Conservation (phyloP, 1,139 yeast species). For the Yamadazyma diddensiae region DNA sequence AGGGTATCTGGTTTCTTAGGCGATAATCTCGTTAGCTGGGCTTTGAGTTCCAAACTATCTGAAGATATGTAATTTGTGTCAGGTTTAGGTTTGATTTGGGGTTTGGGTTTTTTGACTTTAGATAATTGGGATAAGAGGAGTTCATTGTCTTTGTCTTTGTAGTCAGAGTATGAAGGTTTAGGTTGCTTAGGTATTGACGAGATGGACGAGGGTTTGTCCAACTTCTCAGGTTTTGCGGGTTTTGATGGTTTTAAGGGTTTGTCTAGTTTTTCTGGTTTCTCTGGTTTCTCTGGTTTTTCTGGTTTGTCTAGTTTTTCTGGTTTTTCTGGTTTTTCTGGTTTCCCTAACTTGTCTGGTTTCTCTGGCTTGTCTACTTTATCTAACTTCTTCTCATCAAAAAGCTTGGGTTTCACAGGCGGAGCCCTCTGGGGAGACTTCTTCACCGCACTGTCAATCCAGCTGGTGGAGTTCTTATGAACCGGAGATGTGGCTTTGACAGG, state of each 20-base stretch:
- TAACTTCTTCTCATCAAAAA: too few species aligned
- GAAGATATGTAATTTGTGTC: slow-evolving; percentile 3
- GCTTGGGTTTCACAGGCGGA: too few species aligned
- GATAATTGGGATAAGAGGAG: slow-evolving; percentile 12
- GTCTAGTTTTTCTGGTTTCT: neutral
- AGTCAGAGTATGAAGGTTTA: slow-evolving; percentile 15
- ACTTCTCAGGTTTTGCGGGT: too few species aligned
- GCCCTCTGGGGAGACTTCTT: slow-evolving; percentile 11
- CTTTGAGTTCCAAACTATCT: slow-evolving; percentile 23
- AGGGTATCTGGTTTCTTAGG: slow-evolving; percentile 5
- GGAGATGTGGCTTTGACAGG: slow-evolving; percentile 7
- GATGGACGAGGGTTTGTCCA: too few species aligned
- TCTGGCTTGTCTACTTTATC: too few species aligned
- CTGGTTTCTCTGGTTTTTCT: neutral
- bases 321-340: slow-evolving; percentile 1
- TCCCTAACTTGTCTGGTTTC: neutral
- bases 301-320: neutral
- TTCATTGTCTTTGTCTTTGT: slow-evolving; percentile 11
- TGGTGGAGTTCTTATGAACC: slow-evolving; percentile 4
- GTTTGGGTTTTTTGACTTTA: slow-evolving; percentile 11
- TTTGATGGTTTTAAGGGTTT: slow-evolving; percentile 1
- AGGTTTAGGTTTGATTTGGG: slow-evolving; percentile 17
- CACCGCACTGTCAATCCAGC: slow-evolving; percentile 17
- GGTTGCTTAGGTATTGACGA: too few species aligned
- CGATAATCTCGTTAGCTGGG: slow-evolving; percentile 20